Conservation (phyloP, 176 grass and related monocot genomes). For the Secale cereale region DNA sequence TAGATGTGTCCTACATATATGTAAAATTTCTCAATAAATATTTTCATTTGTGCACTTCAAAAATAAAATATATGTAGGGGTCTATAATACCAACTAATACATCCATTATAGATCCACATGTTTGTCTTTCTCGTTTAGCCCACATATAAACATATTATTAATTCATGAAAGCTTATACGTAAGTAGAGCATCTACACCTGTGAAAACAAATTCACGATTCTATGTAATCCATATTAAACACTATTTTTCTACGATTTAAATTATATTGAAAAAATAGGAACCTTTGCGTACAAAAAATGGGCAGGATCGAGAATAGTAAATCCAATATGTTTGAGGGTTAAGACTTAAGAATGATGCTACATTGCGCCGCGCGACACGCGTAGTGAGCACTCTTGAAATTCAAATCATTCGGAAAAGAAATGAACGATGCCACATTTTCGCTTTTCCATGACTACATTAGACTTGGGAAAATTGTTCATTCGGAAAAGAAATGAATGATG, state of each 20-base stretch:
- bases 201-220: not conserved
- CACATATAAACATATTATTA: not conserved
- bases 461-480: not conserved
- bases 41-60: not conserved
- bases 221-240: not conserved
- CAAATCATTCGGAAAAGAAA: not conserved
- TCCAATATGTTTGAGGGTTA: not conserved
- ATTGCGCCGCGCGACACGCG: not conserved
- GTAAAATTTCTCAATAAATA: not conserved
- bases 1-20: not conserved
- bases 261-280: not conserved
- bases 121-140: not conserved
- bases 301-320: not conserved
- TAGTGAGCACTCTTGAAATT: not conserved
- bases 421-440: not conserved
- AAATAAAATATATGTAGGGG: not conserved
- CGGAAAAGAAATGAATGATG: not conserved
- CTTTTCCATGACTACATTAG: too few relatives aligned
- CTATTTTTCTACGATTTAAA: not conserved
- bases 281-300: not conserved
- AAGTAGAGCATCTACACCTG: not conserved
- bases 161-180: not conserved
- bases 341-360: not conserved
- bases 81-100: too few relatives aligned
- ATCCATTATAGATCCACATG: not conserved